A percentile compares a stretch with the other conserved stretches of the same genome.
Conservation (phyloP, 768 basidiomycete species). For the Rubroboletus satanas region DNA sequence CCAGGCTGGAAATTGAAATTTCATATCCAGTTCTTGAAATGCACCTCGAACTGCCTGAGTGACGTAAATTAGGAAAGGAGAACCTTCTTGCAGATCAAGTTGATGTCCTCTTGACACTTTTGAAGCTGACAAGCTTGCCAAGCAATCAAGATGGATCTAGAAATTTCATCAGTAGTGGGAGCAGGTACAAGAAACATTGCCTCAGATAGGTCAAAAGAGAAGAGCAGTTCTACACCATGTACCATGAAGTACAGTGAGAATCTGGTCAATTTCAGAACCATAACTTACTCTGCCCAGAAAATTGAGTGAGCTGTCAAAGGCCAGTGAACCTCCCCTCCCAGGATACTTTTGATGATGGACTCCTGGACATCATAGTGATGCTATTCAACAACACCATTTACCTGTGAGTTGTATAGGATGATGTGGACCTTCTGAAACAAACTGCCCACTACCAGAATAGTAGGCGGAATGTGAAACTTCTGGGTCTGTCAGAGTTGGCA, state of each 20-base stretch:
- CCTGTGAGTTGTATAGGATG: neutral
- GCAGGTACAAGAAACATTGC: constrained; percentile 13
- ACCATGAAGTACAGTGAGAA: neutral
- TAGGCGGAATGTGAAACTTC: neutral
- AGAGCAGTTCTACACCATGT: constrained; percentile 27
- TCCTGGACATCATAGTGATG: neutral
- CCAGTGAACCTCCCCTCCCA: neutral
- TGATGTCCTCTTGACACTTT: neutral
- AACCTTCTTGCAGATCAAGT: accelerated
- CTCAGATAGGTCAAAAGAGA: constrained; percentile 30
- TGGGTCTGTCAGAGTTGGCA: neutral
- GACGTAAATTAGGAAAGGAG: accelerated
- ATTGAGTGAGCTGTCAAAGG: neutral
- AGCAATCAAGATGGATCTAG: neutral
- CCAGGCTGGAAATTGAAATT: too few relatives aligned
- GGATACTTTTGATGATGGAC: neutral
- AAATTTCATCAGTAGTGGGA: neutral
- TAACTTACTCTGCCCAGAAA: too few relatives aligned
- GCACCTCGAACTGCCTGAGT: neutral
- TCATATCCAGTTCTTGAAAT: neutral
- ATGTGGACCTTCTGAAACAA: too few relatives aligned
- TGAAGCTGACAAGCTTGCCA: neutral
- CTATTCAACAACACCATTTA: neutral
- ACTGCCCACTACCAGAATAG: neutral
- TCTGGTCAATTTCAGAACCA: too few relatives aligned